These are phyloP conservation scores for Eimeria sp. DNA, from an alignment of 169 alveolate genomes.

Conservation along the genomic window DNA sequence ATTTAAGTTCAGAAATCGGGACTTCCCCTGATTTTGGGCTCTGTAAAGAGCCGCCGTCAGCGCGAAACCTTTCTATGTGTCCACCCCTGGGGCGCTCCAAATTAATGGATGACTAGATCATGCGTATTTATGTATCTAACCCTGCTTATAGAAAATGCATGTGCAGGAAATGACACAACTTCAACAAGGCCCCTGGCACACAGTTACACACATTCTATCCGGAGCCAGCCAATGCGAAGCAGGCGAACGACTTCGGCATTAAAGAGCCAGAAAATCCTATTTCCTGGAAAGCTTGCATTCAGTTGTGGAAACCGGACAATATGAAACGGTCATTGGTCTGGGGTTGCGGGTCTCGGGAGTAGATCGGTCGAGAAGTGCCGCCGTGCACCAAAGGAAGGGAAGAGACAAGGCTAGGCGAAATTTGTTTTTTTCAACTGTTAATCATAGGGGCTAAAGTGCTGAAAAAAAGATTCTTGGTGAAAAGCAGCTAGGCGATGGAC, in stretches of 20 bases:
- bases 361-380: neutral
- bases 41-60: neutral
- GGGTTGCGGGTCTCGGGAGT: neutral
- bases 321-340: neutral
- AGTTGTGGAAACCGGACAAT: neutral
- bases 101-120: neutral
- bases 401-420: neutral
- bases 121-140: neutral
- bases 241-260: neutral
- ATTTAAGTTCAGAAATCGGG: neutral
- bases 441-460: neutral
- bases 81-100: neutral
- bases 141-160: neutral
- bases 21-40: neutral
- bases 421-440: neutral
- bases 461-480: neutral
- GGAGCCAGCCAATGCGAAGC: neutral
- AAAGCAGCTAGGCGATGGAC: neutral
- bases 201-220: neutral
- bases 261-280: neutral
- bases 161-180: neutral
- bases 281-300: neutral
- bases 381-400: constrained; percentile 7
- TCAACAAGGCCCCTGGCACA: neutral
- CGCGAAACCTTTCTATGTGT: neutral